phyloP scores from a whole-genome alignment of 2,329 filamentous ascomycete genomes.

The Macroventuria anomochaeta region DNA sequence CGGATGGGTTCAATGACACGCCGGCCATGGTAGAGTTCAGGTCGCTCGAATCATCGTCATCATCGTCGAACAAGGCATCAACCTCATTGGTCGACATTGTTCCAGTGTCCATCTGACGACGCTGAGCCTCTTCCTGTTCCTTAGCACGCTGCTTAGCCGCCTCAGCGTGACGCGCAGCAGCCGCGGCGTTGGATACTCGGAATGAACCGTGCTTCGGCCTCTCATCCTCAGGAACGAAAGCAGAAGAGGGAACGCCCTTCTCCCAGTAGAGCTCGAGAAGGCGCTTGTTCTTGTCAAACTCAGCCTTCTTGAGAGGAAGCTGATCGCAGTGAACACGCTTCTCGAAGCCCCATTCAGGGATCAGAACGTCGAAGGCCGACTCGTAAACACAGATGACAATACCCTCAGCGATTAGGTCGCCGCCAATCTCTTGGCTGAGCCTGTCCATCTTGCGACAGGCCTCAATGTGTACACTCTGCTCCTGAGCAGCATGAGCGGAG shows the following conservation, averaged over 20 bases:
- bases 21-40: slow-evolving; percentile 90
- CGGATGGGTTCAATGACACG: slow-evolving; percentile 75
- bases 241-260: slow-evolving; percentile 96
- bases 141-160: slow-evolving; percentile 80
- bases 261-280: slow-evolving; percentile 98
- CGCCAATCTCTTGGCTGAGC: slow-evolving; percentile 82
- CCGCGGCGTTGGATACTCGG: slow-evolving; percentile 75
- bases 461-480: slow-evolving; percentile 98
- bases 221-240: slow-evolving; percentile 96
- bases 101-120: slow-evolving; percentile 92
- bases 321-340: slow-evolving; percentile 99
- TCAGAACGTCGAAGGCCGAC: slow-evolving; percentile 96
- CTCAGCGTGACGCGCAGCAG: slow-evolving; percentile 80
- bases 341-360: slow-evolving; percentile 98
- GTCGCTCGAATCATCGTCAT: slow-evolving; percentile 82
- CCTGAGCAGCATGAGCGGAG: slow-evolving; percentile 94
- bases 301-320: slow-evolving; percentile 97
- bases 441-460: slow-evolving; percentile 96
- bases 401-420: slow-evolving; percentile 92
- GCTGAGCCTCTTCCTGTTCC: slow-evolving; percentile 87
- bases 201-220: slow-evolving; percentile 82
- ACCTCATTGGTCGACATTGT: slow-evolving; percentile 93
- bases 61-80: slow-evolving; percentile 94
- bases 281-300: slow-evolving; percentile 95
- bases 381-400: slow-evolving; percentile 98